These are phyloP conservation scores for Wickerhamiella allomyrinae DNA, from an alignment of 805 yeast genomes.

Conservation along the genomic window DNA sequence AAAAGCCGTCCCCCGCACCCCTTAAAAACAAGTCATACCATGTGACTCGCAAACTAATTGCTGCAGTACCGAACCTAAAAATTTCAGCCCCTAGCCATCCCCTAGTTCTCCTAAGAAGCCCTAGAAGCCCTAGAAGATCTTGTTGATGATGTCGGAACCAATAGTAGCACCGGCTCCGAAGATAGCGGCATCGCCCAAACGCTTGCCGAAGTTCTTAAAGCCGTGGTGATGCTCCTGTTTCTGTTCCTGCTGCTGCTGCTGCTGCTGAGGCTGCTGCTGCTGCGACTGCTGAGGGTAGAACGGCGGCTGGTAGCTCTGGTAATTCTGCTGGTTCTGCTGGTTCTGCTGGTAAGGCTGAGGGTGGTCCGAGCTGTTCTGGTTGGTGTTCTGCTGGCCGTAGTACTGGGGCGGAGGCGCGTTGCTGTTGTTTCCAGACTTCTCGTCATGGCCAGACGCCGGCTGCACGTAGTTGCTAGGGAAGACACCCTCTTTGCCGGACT, in stretches of 20 bases:
- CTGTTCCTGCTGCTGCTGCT: slow-evolving; percentile 10
- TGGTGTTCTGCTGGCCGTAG: slow-evolving; percentile 1
- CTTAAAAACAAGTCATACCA: no score
- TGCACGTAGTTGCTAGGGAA: slow-evolving; percentile 83
- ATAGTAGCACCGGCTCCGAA: slow-evolving; percentile 95
- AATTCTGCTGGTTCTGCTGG: slow-evolving; percentile 11
- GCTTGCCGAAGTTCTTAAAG: slow-evolving; percentile 55
- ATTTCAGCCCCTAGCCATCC: no score
- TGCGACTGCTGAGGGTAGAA: slow-evolving; percentile 18
- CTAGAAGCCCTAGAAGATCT: no score
- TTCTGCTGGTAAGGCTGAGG: slow-evolving; percentile 14
- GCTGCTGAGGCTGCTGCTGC: slow-evolving; percentile 18
- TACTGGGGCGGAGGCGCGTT: slow-evolving; percentile 13
- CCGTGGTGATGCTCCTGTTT: slow-evolving; percentile 21
- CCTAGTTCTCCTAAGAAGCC: no score
- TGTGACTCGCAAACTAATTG: no score
- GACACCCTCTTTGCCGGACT: slow-evolving; percentile 52
- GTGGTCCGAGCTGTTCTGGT: slow-evolving; percentile 8
- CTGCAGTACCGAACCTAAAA: no score
- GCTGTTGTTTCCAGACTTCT: slow-evolving; percentile 11
- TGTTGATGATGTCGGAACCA: slow-evolving; percentile 66
- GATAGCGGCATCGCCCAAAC: slow-evolving; percentile 81
- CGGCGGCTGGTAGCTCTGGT: slow-evolving; percentile 13
- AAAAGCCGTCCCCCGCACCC: no score
- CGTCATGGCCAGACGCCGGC: slow-evolving; percentile 13